A percentile compares a stretch with the other conserved stretches of the same genome.
Evolutionary conservation across 805 yeast species (phyloP).

Genomic region (Saccharomyces kudriavzevii): DNA sequence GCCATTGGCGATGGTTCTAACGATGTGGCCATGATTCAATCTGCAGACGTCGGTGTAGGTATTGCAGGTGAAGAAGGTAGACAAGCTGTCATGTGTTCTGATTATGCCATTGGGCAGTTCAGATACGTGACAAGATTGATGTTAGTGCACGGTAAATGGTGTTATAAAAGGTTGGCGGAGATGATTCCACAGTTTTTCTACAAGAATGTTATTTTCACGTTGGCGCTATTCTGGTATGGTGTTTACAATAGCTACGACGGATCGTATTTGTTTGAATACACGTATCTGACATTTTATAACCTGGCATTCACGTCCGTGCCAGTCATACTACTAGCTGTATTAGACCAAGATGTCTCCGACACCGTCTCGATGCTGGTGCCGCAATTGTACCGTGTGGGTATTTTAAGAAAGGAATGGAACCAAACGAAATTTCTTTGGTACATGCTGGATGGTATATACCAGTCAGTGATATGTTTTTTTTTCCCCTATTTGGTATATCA

Average conservation of each 20-base stretch:
- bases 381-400: conserved; percentile 66
- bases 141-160: conserved; percentile 80
- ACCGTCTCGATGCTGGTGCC: conserved; percentile 65
- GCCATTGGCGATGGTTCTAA: conserved; percentile 88
- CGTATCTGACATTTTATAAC: conserved; percentile 72
- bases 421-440: conserved; percentile 60
- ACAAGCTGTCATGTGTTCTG: conserved; percentile 84
- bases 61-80: conserved; percentile 90
- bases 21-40: conserved; percentile 86
- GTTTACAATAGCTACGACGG: conserved; percentile 71
- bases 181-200: conserved; percentile 79
- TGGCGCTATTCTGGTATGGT: conserved; percentile 77
- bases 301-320: conserved; percentile 80
- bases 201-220: conserved; percentile 67
- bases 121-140: conserved; percentile 59
- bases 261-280: conserved; percentile 68
- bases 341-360: conserved; percentile 74
- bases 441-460: conserved; percentile 75
- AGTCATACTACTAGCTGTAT: conserved; percentile 64
- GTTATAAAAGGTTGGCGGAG: conserved; percentile 71
- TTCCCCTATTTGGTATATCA: conserved; percentile 57
- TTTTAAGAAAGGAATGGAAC: conserved; percentile 66
- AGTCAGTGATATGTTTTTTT: conserved; percentile 62
- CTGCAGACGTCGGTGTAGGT: conserved; percentile 83
- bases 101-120: conserved; percentile 82